Conservation (phyloP, 1,284 basidiomycete species). For the Apiotrichum gamsii region DNA sequence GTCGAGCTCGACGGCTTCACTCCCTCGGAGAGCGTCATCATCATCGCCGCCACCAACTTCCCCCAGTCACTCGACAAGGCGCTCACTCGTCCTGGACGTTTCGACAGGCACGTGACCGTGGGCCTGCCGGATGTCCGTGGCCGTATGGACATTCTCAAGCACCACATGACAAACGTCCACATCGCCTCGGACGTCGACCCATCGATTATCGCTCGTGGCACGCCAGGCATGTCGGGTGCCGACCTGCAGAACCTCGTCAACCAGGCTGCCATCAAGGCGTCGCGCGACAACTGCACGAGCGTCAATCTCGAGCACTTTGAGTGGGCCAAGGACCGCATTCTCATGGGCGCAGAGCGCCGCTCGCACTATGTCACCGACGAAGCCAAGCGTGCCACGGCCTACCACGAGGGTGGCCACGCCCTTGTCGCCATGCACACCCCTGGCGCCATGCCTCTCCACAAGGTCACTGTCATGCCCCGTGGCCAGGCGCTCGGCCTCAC, state of each 20-base stretch:
- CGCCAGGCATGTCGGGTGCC: slow-evolving; percentile 61
- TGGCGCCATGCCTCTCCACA: slow-evolving; percentile 89
- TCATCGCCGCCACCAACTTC: slow-evolving; percentile 93
- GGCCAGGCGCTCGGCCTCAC: slow-evolving; percentile 87
- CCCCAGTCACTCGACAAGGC: slow-evolving; percentile 87
- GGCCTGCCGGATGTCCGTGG: slow-evolving; percentile 60
- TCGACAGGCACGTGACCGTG: slow-evolving; percentile 66
- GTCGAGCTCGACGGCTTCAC: slow-evolving; percentile 94
- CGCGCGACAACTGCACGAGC: slow-evolving; percentile 65
- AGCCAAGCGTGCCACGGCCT: slow-evolving; percentile 79
- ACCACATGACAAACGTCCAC: slow-evolving; percentile 76
- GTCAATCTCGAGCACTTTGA: slow-evolving; percentile 79
- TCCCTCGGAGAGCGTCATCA: slow-evolving; percentile 82
- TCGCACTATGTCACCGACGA: slow-evolving; percentile 80
- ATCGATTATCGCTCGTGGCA: slow-evolving; percentile 78
- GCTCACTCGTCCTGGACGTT: slow-evolving; percentile 84
- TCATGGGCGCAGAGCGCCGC: slow-evolving; percentile 90
- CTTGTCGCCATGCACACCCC: slow-evolving; percentile 83
- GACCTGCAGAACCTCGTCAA: slow-evolving; percentile 92
- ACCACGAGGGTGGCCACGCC: slow-evolving; percentile 94
- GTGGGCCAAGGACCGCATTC: slow-evolving; percentile 90
- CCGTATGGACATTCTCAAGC: slow-evolving; percentile 77
- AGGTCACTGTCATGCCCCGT: slow-evolving; percentile 90
- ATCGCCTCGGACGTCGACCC: slow-evolving; percentile 69
- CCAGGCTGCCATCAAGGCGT: slow-evolving; percentile 80